Base-by-base conservation (phyloP, 306 rosid species). In the Vigna angularis region DNA sequence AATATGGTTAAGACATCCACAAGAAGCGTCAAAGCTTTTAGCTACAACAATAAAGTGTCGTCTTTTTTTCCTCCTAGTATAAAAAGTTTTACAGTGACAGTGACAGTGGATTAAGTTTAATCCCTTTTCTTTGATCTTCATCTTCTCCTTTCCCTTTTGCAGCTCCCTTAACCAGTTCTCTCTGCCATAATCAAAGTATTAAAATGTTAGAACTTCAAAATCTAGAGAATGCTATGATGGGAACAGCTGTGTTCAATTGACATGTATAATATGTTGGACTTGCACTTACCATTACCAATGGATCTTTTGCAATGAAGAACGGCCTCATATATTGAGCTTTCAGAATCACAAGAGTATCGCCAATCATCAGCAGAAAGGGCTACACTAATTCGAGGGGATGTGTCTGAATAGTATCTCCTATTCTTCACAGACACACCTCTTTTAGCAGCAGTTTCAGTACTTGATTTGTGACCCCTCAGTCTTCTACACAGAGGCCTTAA, bases 271-370 rank as follows among this genome's bases (percentile, higher is more conserved):
- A 69, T 49, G 53, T 34, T 61, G 56, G 66, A 42, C 8, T 30
- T 15, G 28, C 5, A 55, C 83, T 59, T 81, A 91, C 98, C 97
- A 77, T 58, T 80, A 89, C 98, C 97, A 76, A 91, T 91, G 69
- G 99, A 96, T 85, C 96, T 93, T 81, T 96, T 96, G 91, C 99
- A 96, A 75, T 96, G 98, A 6, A 93, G 98, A 85, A 96, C 97
- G 52, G 99, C 99, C 81, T 96, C 99, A 74, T 96, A 85, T 78
- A 96, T 96, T 71, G 99, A 96, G 91, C 89, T 89, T 83, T 96
- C 99, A 40, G 98, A 93, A 83, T 96, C 99, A 83, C 98, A 96
- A 40, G 98, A 96, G 85, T 76, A 90, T 66, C 98, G 76, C 98
- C 98, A 93, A 48, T 83, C 90, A 81, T 95, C 98, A 10, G 90